These are phyloP conservation scores for Tolypocladium sp. DNA, from an alignment of 2,329 filamentous ascomycete genomes.

Conservation along the genomic window DNA sequence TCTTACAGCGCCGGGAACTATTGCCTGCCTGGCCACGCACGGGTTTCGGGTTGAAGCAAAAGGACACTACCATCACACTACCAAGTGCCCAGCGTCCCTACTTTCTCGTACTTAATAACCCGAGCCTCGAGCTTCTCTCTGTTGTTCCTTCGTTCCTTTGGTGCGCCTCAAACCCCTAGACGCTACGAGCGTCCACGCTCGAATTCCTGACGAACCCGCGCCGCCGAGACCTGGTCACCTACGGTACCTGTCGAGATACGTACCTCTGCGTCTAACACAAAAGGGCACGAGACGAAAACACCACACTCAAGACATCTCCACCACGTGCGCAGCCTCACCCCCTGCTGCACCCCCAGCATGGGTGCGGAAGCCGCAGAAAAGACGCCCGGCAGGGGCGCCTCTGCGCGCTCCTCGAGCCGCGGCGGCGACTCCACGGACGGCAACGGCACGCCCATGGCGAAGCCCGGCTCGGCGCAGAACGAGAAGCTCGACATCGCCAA, in stretches of 20 bases:
- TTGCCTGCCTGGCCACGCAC: not conserved
- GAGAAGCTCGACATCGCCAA: conserved; percentile 5
- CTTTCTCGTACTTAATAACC: not conserved
- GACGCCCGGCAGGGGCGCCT: not conserved
- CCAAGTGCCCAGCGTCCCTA: not conserved
- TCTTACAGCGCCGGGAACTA: not conserved
- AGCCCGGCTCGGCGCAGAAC: not conserved
- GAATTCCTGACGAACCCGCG: not conserved
- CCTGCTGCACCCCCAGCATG: not conserved
- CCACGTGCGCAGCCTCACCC: not conserved
- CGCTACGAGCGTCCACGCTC: not conserved
- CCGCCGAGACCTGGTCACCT: not conserved
- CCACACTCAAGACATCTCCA: not conserved
- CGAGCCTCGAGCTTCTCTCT: not conserved
- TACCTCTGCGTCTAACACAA: not conserved
- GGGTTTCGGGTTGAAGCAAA: not conserved
- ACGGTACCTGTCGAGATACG: too few relatives aligned
- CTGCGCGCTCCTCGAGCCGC: not conserved
- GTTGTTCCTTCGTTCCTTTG: not conserved
- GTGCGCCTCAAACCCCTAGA: not conserved
- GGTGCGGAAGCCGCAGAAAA: not conserved
- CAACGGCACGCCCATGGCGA: conserved; percentile 1
- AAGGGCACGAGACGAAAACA: not conserved
- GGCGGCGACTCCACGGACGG: conserved; percentile 2
- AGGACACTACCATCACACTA: not conserved